These are phyloP conservation scores for Ascochyta koolunga DNA, from an alignment of 2,329 filamentous ascomycete species.

Conservation along the genomic window DNA sequence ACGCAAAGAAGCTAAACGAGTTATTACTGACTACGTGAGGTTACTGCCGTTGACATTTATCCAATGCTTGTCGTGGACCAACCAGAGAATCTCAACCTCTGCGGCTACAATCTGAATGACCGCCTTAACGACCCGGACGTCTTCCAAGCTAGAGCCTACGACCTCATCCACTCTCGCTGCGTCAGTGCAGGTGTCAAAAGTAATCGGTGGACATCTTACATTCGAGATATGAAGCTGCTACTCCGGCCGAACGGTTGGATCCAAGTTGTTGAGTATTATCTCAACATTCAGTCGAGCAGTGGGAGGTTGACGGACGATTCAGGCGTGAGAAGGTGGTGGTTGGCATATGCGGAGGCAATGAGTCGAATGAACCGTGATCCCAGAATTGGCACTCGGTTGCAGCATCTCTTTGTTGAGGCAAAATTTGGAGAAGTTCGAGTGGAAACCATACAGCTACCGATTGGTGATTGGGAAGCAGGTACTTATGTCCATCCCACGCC, in stretches of 20 bases:
- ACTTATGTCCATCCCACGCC: neutral
- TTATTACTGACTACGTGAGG: slow-evolving; percentile 33
- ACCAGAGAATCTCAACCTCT: slow-evolving; percentile 45
- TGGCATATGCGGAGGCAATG: slow-evolving; percentile 44
- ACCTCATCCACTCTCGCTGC: slow-evolving; percentile 81
- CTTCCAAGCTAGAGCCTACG: slow-evolving; percentile 74
- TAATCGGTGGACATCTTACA: slow-evolving; percentile 74
- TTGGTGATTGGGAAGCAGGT: slow-evolving; percentile 48
- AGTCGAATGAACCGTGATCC: slow-evolving; percentile 41
- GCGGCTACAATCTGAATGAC: slow-evolving; percentile 49
- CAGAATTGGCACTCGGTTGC: slow-evolving; percentile 40
- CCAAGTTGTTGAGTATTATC: slow-evolving; percentile 87
- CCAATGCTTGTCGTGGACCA: slow-evolving; percentile 43
- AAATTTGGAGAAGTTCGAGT: slow-evolving; percentile 41
- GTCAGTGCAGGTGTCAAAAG: slow-evolving; percentile 74
- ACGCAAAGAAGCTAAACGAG: neutral
- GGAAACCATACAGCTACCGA: slow-evolving; percentile 40
- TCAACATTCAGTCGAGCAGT: slow-evolving; percentile 84
- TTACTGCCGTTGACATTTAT: slow-evolving; percentile 48
- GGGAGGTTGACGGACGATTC: slow-evolving; percentile 69
- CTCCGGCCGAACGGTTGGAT: slow-evolving; percentile 81
- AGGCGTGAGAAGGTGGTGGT: slow-evolving; percentile 46
- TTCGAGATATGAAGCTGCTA: slow-evolving; percentile 75
- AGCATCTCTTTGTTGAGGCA: slow-evolving; percentile 36
- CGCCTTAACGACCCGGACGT: slow-evolving; percentile 43